A percentile compares a stretch with the other conserved stretches of the same genome.
Conservation (phyloP, 2,329 filamentous ascomycete genomes). For the Aspergillus unguis region DNA sequence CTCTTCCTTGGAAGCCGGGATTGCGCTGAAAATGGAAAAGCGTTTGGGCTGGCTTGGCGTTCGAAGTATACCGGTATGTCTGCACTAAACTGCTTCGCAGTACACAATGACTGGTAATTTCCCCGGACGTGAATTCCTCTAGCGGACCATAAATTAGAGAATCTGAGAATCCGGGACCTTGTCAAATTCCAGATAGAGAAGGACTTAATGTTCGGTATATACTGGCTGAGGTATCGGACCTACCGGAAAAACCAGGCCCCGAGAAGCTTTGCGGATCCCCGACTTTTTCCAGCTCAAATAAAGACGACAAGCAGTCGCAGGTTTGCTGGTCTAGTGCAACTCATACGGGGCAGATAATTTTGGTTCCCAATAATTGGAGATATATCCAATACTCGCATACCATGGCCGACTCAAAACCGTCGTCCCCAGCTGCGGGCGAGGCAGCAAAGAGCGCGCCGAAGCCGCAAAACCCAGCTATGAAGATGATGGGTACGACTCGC, state of each 20-base stretch:
- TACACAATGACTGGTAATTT: background rate
- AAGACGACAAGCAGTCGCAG: background rate
- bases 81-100: background rate
- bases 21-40: constrained; percentile 20
- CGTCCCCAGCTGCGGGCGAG: constrained; percentile 2
- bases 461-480: constrained; percentile 21
- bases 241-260: constrained; percentile 10
- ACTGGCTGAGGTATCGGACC: background rate
- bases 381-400: background rate
- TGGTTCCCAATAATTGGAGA: background rate
- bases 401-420: constrained; percentile 10
- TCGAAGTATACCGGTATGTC: background rate
- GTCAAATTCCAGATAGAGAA: no score
- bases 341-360: background rate
- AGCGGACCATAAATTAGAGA: no score
- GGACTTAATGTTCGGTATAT: no score
- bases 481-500: constrained; percentile 21
- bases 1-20: constrained; percentile 17
- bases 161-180: no score
- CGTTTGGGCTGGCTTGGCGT: constrained; percentile 13
- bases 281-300: constrained; percentile 5
- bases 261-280: constrained; percentile 4
- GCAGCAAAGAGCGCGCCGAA: constrained; percentile 17
- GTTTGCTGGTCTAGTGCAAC: background rate
- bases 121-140: no score